Evolutionary conservation across 2,329 filamentous ascomycete species (phyloP).

Genomic region (Bipolaris victoriae): DNA sequence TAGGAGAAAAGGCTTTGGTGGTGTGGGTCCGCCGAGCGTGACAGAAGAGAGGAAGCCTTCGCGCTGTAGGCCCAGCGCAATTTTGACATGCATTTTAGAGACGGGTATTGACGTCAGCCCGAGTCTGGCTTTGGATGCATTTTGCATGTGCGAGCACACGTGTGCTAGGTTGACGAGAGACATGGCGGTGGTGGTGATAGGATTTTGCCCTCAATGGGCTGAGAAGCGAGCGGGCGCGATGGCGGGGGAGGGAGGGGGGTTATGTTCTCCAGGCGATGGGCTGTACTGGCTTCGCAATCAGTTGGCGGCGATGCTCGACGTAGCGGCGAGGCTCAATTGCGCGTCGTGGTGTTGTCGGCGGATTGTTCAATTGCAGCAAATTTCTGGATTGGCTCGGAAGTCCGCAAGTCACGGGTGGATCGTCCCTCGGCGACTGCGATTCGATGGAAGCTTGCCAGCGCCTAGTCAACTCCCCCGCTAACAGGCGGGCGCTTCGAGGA

Average conservation of each 20-base stretch:
- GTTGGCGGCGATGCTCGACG: slow-evolving; percentile 11
- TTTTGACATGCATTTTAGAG: slow-evolving; percentile 77
- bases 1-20: slow-evolving; percentile 49
- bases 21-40: slow-evolving; percentile 70
- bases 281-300: neutral
- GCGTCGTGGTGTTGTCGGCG: slow-evolving; percentile 26
- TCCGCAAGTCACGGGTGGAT: slow-evolving; percentile 35
- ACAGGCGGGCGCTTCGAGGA: slow-evolving; percentile 41
- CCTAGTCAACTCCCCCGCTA: slow-evolving; percentile 27
- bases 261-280: neutral
- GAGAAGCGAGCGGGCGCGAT: slow-evolving; percentile 20
- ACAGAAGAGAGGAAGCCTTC: slow-evolving; percentile 82
- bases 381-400: slow-evolving; percentile 38
- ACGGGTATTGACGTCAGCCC: slow-evolving; percentile 83
- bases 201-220: slow-evolving; percentile 40
- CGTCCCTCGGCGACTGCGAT: slow-evolving; percentile 19
- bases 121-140: slow-evolving; percentile 82
- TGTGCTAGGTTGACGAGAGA: slow-evolving; percentile 76
- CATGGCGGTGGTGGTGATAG: slow-evolving; percentile 55
- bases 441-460: slow-evolving; percentile 25
- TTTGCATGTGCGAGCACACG: slow-evolving; percentile 90
- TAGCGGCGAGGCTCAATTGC: slow-evolving; percentile 31
- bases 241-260: neutral
- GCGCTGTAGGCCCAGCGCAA: slow-evolving; percentile 79
- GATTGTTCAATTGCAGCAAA: slow-evolving; percentile 31